Base-by-base conservation (phyloP, 768 basidiomycete species). In the Boletus subcaerulescens region DNA sequence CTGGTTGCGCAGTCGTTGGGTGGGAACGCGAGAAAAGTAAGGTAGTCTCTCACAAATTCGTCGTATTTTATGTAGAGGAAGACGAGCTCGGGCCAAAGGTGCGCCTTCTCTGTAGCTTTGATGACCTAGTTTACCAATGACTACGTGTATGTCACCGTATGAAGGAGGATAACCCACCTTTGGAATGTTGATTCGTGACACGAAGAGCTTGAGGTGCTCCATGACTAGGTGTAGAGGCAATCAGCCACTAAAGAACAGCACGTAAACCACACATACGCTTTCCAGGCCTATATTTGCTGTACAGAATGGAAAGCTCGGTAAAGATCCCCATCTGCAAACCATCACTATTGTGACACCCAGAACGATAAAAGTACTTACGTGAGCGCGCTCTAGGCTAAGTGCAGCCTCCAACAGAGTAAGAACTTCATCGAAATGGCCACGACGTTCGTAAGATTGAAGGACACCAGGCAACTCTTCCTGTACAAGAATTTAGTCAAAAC, bases 51-150 rank as follows among this genome's bases (percentile, higher is more conserved):
- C 59, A 88, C 87, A 67, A 86, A 93, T 80, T 95, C 91, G 67
- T 97, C 97, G 65, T 99, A 99, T 74, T 97, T 97, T 77, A 98
- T 87, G 73, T 98, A 99, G 48, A 99, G 75, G 83, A 96, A 98
- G 35, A 99, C 96, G 13, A 99, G 84, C 70, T 98, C 96, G 12
- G 96, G 88, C 97, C 97, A 99, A 44, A 99, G 83, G 63, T 98
- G 97, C 18, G 93, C 94, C 65, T 89, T 91, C 77, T 98, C 96
- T 4, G 95, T 85, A 11, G 94, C 93, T 74, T 87, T 89, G 78
- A 98, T 94, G 65, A 98, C 96, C 82, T 84, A 12, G 44, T 45
- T 55, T 20, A 24, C 29, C 43, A 6, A 36, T 61, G 17, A 57
- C 20, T 36, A 50, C 22, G 10, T 40, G 33, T 7, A 35, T 32